Evolutionary conservation across 768 basidiomycete genomes (phyloP).

Genomic region (Neoboletus subvelutipes): DNA sequence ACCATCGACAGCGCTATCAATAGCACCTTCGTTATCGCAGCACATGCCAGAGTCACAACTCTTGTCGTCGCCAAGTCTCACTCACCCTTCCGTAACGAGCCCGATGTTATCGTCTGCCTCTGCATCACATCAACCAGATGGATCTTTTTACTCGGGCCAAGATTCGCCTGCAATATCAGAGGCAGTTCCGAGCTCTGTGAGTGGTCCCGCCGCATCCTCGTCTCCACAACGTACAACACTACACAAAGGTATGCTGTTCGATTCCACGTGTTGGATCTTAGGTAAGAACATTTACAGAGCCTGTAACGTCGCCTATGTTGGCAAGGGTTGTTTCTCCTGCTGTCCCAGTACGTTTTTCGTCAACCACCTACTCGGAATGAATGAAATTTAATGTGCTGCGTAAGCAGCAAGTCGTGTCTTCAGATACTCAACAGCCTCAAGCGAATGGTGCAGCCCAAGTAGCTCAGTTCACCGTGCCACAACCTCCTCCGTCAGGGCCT

Average conservation of each 20-base stretch:
- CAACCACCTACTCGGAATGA: slow-evolving; percentile 9
- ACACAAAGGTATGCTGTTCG: slow-evolving; percentile 46
- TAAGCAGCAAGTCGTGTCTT: slow-evolving; percentile 38
- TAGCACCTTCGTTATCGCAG: slow-evolving; percentile 36
- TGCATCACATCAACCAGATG: slow-evolving; percentile 58
- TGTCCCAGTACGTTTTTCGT: slow-evolving; percentile 38
- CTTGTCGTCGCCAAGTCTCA: slow-evolving; percentile 76
- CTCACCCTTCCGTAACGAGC: slow-evolving; percentile 81
- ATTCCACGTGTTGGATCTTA: slow-evolving; percentile 20
- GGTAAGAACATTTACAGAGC: slow-evolving; percentile 37
- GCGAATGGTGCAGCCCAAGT: slow-evolving; percentile 34
- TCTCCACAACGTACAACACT: slow-evolving; percentile 54
- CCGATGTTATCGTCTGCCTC: slow-evolving; percentile 77
- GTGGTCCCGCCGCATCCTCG: slow-evolving; percentile 53
- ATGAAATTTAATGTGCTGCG: slow-evolving; percentile 17
- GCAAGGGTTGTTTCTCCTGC: slow-evolving; percentile 43
- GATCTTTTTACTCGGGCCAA: slow-evolving; percentile 69
- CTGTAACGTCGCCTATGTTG: slow-evolving; percentile 44
- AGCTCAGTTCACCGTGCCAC: slow-evolving; percentile 29
- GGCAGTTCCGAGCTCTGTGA: slow-evolving; percentile 45
- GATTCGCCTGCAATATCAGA: slow-evolving; percentile 77
- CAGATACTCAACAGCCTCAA: slow-evolving; percentile 40
- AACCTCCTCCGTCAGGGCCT: slow-evolving; percentile 38
- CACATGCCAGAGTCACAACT: slow-evolving; percentile 35
- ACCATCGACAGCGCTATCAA: slow-evolving; percentile 39